Percentiles rank a stretch among this genome's conserved stretches.
Evolutionary conservation across 495 filamentous ascomycete genomes (phyloP).

Genomic region (Sporormia fimetaria): DNA sequence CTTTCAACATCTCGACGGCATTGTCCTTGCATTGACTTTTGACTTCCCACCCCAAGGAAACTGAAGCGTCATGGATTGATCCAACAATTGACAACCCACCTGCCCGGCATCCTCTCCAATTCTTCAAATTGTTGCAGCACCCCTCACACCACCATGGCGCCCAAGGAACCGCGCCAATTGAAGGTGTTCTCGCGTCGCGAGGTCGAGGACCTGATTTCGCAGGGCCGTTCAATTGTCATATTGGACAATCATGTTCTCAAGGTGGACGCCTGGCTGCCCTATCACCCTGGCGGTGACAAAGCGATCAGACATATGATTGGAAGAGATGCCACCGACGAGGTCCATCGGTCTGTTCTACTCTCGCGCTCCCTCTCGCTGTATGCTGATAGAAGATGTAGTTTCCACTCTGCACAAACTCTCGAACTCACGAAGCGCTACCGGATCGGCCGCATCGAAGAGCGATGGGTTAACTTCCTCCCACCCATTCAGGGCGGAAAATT

Average conservation of each 20-base stretch:
- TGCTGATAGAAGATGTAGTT: constrained; percentile 37
- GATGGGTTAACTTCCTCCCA: constrained; percentile 80
- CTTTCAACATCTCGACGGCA: too few relatives aligned
- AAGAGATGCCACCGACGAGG: constrained; percentile 90
- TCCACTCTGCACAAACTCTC: constrained; percentile 72
- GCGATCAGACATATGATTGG: constrained; percentile 93
- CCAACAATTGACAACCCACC: too few relatives aligned
- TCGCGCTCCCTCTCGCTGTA: not conserved
- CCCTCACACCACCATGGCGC: constrained; percentile 6
- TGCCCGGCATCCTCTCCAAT: too few relatives aligned
- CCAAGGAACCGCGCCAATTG: constrained; percentile 7
- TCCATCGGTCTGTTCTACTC: constrained; percentile 60
- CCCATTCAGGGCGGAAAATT: constrained; percentile 90
- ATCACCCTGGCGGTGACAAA: constrained; percentile 87
- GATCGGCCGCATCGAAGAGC: constrained; percentile 71
- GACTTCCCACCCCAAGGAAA: too few relatives aligned
- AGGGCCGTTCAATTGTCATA: constrained; percentile 73
- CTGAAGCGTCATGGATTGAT: too few relatives aligned
- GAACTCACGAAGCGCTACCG: constrained; percentile 69
- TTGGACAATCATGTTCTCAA: constrained; percentile 71
- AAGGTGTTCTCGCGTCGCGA: constrained; percentile 47
- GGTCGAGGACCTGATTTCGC: constrained; percentile 78
- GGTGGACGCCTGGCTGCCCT: constrained; percentile 76
- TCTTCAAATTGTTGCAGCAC: not conserved
- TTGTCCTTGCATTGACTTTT: too few relatives aligned